Evolutionary conservation across 768 basidiomycete genomes (phyloP), one percentile per base, ranked within the genome.

Genomic region (Russula compacta): DNA sequence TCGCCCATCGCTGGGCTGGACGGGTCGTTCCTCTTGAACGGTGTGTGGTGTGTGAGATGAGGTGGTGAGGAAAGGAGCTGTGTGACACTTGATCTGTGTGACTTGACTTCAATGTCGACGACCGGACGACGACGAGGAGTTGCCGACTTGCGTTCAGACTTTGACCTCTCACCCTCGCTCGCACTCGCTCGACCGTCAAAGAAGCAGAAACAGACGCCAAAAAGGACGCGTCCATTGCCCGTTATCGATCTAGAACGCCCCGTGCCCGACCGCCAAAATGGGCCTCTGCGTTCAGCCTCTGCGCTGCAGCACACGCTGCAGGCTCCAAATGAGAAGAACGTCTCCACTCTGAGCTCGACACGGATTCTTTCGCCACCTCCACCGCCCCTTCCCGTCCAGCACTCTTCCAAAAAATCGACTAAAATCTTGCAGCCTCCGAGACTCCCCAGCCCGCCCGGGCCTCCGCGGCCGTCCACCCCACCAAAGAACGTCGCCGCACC

Each of bases 1-100:
- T 88, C 86, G 46, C 85, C 83, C 74, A 76, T 67, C 15, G 29
- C 29, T 8, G 32, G 48, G 29, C 29, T 8, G 32, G 48, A 49
- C 17, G 48, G 48, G 14, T 24, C 47, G 11, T 51, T 29, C 24
- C 24, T 29, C 24, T 29, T 29, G 24, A 29, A 29, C 24, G 3
- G 24, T 29, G 24, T 29, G 24, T 29, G 24, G 24, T 29, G 24
- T 29, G 24, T 29, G 24, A 29, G 24, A 3, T 29, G 24, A 29
- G 24, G 24, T 29, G 24, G 24, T 29, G 24, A 29, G 24, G 24
- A 29, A 3, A 29, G 24, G 24, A 2, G 24, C 3, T 29, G 24
- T 12, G 51, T 52, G 21, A 52, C 36, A 52, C 2, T 29, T 29
- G 24, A 29, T 4, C 10, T 19, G 50, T 51, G 35, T 24, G 24